Conservation (phyloP, 768 basidiomycete genomes). For the Dentipellis sp. region DNA sequence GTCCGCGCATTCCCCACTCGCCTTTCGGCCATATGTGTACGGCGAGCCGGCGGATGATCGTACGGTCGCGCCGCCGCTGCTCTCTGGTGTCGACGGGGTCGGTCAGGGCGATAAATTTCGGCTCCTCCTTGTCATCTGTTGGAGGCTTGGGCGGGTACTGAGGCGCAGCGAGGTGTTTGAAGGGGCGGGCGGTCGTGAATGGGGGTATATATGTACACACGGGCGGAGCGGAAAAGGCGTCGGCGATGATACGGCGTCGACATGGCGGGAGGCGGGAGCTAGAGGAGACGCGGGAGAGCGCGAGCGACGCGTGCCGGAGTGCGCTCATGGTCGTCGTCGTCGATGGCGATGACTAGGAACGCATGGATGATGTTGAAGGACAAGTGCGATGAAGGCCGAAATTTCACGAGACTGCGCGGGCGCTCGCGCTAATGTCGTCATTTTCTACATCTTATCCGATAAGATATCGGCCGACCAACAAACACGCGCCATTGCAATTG, state of each 20-base stretch:
- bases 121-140: not conserved
- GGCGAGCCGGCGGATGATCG: conserved; percentile 70
- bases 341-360: no score
- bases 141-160: not conserved
- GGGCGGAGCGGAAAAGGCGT: not conserved
- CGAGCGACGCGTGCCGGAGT: not conserved
- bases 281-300: not conserved
- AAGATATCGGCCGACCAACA: no score
- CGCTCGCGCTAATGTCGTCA: no score
- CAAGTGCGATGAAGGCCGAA: not conserved
- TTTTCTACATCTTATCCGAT: no score
- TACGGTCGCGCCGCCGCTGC: conserved; percentile 77
- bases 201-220: not conserved
- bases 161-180: not conserved
- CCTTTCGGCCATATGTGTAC: conserved; percentile 91
- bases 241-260: not conserved
- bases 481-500: no score
- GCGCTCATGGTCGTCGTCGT: not conserved
- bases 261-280: not conserved
- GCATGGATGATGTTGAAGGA: no score
- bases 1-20: conserved; percentile 72
- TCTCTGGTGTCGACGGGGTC: conserved; percentile 18
- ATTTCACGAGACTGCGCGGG: not conserved
- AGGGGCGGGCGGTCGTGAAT: not conserved
- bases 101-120: not conserved